Evolutionary conservation across 164 flowering plant genomes (phyloP).

Genomic region (Nymphaea colorata): DNA sequence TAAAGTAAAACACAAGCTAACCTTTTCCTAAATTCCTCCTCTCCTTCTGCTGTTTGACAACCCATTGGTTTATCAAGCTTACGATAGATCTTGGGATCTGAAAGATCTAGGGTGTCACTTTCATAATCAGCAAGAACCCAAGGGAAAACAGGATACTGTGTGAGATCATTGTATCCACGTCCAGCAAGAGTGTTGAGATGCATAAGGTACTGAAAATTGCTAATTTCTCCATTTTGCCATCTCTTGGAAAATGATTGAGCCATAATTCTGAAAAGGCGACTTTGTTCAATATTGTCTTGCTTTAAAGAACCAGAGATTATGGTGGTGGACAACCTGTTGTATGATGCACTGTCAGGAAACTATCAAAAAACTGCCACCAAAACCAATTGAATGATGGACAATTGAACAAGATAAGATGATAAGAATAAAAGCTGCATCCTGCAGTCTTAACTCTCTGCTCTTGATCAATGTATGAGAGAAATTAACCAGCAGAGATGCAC

Average conservation of each 20-base stretch:
- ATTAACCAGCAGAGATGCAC: too few species aligned
- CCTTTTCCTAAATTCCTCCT: slow-evolving; percentile 96
- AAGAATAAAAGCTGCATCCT: neutral
- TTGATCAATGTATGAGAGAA: too few species aligned
- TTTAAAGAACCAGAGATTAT: slow-evolving; percentile 88
- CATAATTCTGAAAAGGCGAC: slow-evolving; percentile 82
- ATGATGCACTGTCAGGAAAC: neutral
- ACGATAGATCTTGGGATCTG: slow-evolving; percentile 72
- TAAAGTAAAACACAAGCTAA: slow-evolving; percentile 5
- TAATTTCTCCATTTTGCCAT: slow-evolving; percentile 99
- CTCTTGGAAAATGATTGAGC: slow-evolving; percentile 95
- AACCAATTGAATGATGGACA: neutral
- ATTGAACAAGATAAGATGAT: neutral
- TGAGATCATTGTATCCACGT: slow-evolving; percentile 98
- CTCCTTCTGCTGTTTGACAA: slow-evolving; percentile 94
- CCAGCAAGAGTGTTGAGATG: slow-evolving; percentile 98
- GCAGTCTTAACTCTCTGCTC: too few species aligned
- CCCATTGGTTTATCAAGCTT: slow-evolving; percentile 97
- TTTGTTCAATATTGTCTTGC: slow-evolving; percentile 90
- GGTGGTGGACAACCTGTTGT: slow-evolving; percentile 82
- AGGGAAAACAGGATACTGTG: slow-evolving; percentile 99
- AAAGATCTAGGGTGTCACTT: slow-evolving; percentile 67
- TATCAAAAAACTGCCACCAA: neutral
- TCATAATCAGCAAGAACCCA: slow-evolving; percentile 98
- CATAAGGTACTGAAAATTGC: slow-evolving; percentile 99